These are phyloP conservation scores for Botrytis pseudocinerea DNA, from an alignment of 2,329 filamentous ascomycete genomes.

Conservation along the genomic window DNA sequence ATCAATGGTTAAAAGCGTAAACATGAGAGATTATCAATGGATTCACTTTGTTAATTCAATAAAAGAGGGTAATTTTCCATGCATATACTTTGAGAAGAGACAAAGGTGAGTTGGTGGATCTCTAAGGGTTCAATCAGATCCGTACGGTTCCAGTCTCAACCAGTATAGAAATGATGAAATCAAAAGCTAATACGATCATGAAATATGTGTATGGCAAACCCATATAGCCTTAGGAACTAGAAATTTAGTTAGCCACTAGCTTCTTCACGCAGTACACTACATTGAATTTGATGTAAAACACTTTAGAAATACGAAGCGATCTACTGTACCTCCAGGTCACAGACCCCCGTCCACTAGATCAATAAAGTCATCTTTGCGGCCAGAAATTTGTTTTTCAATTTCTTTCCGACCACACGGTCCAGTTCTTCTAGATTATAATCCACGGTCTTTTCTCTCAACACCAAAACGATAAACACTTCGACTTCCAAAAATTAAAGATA, in stretches of 20 bases:
- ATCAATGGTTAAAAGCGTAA: rapidly evolving
- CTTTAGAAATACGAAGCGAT: neutral
- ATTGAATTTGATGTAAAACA: rapidly evolving
- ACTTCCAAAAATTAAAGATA: neutral
- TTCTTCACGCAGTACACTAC: neutral
- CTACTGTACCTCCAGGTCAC: neutral
- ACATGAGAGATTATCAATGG: neutral
- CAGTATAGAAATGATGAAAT: neutral
- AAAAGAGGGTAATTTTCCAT: neutral
- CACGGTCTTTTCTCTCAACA: neutral
- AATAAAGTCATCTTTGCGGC: neutral
- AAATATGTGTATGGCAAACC: neutral
- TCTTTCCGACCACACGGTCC: rapidly evolving
- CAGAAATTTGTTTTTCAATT: neutral
- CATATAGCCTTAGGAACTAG: neutral
- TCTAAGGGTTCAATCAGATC: neutral
- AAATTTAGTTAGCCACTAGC: neutral
- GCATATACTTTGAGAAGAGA: neutral
- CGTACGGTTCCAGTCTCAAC: neutral
- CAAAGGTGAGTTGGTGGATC: neutral
- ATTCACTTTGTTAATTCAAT: neutral
- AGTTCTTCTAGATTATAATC: neutral
- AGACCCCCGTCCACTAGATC: neutral
- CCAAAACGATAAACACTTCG: neutral
- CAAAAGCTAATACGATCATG: neutral